These are phyloP conservation scores for Tylopilus plumbeoviolaceoides DNA, from an alignment of 768 basidiomycete genomes.

Conservation along the genomic window DNA sequence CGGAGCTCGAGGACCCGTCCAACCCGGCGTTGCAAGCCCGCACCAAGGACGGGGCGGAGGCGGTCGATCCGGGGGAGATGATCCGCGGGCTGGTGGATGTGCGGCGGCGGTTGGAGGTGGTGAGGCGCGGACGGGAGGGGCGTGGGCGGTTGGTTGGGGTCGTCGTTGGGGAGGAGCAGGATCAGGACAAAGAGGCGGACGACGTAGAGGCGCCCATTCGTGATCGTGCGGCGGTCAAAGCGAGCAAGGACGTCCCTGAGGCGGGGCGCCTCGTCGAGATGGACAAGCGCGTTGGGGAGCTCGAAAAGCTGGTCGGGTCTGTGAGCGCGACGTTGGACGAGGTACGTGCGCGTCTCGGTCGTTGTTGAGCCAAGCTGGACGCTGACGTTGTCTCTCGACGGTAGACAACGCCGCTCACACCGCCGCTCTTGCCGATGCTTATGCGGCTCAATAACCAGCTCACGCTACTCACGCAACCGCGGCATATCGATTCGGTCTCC, in stretches of 20 bases:
- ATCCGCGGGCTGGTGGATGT: conserved; percentile 77
- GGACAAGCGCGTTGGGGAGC: conserved; percentile 77
- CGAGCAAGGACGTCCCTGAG: conserved; percentile 31
- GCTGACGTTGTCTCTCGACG: background rate
- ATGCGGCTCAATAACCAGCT: conserved; percentile 82
- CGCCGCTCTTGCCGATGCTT: conserved; percentile 79
- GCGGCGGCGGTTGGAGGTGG: conserved; percentile 61
- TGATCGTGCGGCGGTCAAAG: background rate
- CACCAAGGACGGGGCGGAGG: conserved; percentile 41
- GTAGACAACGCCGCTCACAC: conserved; percentile 68
- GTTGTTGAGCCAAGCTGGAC: background rate
- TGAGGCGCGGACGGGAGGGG: conserved; percentile 62
- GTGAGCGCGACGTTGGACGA: conserved; percentile 78
- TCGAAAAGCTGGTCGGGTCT: conserved; percentile 83
- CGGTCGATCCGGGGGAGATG: conserved; percentile 69
- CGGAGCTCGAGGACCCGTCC: conserved; percentile 76
- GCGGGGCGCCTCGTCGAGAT: conserved; percentile 61
- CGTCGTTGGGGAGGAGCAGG: conserved; percentile 34
- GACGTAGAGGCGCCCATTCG: background rate
- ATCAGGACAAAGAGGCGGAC: background rate
- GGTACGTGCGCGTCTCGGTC: conserved; percentile 39
- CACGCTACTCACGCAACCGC: conserved; percentile 86
- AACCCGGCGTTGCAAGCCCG: conserved; percentile 62
- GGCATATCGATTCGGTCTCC: conserved; percentile 94
- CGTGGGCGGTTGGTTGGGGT: conserved; percentile 59